Evolutionary conservation across 225 moss, liverwort and hornwort genomes (phyloP).

Genomic region (Physcomitrium patens): DNA sequence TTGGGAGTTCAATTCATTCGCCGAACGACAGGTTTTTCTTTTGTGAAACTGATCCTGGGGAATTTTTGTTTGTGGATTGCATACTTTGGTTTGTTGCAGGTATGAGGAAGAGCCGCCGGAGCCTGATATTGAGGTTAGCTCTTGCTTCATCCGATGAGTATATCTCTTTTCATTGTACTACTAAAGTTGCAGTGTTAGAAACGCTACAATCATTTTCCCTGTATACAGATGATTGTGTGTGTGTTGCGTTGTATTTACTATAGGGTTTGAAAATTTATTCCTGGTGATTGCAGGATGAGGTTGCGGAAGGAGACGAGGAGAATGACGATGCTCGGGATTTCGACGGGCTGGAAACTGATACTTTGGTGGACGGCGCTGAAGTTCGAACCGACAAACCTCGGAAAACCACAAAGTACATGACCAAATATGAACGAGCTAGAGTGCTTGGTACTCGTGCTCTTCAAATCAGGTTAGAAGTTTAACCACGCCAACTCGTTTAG

Average conservation of each 20-base stretch:
- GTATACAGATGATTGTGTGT: background rate
- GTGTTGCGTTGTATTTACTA: background rate
- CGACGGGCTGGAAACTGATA: slow-evolving; percentile 66
- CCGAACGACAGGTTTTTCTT: background rate
- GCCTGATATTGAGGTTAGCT: slow-evolving; percentile 83
- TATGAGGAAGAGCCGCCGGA: slow-evolving; percentile 97
- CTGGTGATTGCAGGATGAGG: slow-evolving; percentile 56
- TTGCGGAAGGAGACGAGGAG: slow-evolving; percentile 82
- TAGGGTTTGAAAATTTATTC: background rate
- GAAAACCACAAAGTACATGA: slow-evolving; percentile 99
- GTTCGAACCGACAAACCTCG: slow-evolving; percentile 81
- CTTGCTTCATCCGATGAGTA: background rate
- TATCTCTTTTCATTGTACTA: background rate
- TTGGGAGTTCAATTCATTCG: background rate
- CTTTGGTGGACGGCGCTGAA: slow-evolving; percentile 47
- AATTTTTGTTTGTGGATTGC: background rate
- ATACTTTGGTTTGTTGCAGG: slow-evolving; percentile 28
- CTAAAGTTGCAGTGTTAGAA: background rate
- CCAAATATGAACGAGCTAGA: slow-evolving; percentile 94
- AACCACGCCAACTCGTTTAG: background rate
- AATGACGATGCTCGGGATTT: slow-evolving; percentile 73
- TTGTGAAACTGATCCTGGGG: background rate
- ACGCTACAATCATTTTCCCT: background rate
- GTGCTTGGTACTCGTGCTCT: slow-evolving; percentile 97
- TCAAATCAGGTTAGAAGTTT: slow-evolving; percentile 76